These are phyloP conservation scores for Madurella mycetomatis DNA, from an alignment of 2,329 filamentous ascomycete species.

Conservation along the genomic window DNA sequence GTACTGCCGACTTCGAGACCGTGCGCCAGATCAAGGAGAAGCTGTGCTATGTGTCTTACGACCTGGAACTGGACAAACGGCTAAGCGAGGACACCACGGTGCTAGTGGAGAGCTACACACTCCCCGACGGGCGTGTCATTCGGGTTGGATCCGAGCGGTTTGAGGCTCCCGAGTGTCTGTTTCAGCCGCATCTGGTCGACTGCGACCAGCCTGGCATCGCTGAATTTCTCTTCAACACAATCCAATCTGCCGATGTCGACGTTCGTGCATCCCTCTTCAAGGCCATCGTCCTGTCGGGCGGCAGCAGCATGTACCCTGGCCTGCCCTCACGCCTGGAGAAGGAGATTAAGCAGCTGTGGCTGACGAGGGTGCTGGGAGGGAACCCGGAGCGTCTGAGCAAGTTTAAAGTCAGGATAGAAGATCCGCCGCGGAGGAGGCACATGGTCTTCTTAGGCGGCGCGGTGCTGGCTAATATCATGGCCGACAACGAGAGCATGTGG, in stretches of 20 bases:
- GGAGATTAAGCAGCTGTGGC: slow-evolving; percentile 97
- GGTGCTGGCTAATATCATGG: slow-evolving; percentile 97
- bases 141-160: slow-evolving; percentile 95
- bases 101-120: slow-evolving; percentile 93
- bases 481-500: slow-evolving; percentile 99
- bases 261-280: slow-evolving; percentile 92
- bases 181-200: slow-evolving; percentile 97
- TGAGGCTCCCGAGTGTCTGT: slow-evolving; percentile 95
- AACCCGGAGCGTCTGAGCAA: slow-evolving; percentile 94
- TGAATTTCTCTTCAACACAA: slow-evolving; percentile 98
- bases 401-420: slow-evolving; percentile 99
- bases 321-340: slow-evolving; percentile 93
- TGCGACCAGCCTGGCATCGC: slow-evolving; percentile 96
- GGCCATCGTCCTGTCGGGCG: slow-evolving; percentile 92
- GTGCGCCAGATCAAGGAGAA: slow-evolving; percentile 99
- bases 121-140: slow-evolving; percentile 94
- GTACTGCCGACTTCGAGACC: slow-evolving; percentile 97
- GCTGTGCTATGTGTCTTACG: slow-evolving; percentile 98
- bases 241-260: slow-evolving; percentile 92
- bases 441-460: slow-evolving; percentile 98
- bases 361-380: slow-evolving; percentile 82
- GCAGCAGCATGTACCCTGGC: slow-evolving; percentile 98
- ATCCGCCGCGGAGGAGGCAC: slow-evolving; percentile 89
- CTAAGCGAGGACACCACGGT: slow-evolving; percentile 97
- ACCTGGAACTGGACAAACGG: slow-evolving; percentile 91